phyloP scores from a whole-genome alignment of 108 stramenopile genomes.

The Parietichytrium sp. region DNA sequence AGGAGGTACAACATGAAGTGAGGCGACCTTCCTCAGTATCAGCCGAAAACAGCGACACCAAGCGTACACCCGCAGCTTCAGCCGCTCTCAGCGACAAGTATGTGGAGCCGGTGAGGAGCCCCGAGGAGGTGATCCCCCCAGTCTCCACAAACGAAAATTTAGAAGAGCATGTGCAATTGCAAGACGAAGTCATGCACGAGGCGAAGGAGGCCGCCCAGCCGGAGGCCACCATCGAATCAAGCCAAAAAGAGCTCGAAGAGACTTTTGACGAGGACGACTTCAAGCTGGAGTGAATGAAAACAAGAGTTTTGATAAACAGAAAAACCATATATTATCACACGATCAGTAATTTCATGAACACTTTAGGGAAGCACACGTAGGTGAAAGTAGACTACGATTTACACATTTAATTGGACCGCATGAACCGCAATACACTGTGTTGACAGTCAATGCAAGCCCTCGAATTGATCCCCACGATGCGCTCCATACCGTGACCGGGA shows the following conservation, averaged over 20 bases:
- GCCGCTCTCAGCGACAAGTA: no score
- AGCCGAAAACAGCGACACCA: no score
- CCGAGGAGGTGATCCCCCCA: background rate
- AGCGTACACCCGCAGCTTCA: no score
- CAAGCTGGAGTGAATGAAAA: background rate
- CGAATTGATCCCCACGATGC: background rate
- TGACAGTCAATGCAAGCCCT: background rate
- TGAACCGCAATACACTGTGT: background rate
- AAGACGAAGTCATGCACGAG: background rate
- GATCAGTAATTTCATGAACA: background rate
- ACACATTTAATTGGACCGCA: background rate
- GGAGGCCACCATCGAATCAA: background rate
- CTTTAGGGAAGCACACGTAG: background rate
- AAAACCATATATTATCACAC: background rate
- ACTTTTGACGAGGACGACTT: background rate
- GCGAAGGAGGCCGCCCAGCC: background rate
- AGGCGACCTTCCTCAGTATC: no score
- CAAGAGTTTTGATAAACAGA: background rate
- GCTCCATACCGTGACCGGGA: background rate
- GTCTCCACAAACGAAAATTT: background rate
- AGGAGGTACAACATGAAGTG: no score
- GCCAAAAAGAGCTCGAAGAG: background rate
- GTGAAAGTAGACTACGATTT: background rate
- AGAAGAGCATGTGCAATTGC: background rate
- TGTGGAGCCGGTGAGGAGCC: no score